Conservation (phyloP, 2,329 filamentous ascomycete genomes). For the Microsporum canis region DNA sequence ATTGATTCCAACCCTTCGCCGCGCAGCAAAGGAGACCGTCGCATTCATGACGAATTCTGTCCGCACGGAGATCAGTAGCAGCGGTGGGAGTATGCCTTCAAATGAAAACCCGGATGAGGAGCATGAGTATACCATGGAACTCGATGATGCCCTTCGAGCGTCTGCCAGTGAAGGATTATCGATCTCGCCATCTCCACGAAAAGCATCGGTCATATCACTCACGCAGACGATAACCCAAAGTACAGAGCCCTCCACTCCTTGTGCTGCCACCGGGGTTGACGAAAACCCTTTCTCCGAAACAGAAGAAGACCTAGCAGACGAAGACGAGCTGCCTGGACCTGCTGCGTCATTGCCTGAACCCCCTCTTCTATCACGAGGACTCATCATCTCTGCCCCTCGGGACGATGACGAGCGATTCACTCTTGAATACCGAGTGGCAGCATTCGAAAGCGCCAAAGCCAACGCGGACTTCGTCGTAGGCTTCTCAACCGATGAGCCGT, state of each 20-base stretch:
- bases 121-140: conserved; percentile 1
- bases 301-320: conserved; percentile 9
- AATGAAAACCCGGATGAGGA: background rate
- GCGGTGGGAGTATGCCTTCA: conserved; percentile 10
- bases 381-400: conserved; percentile 29
- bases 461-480: conserved; percentile 33
- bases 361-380: conserved; percentile 27
- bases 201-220: conserved; percentile 33
- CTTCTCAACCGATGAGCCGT: conserved; percentile 27
- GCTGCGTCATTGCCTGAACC: conserved; percentile 17
- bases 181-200: conserved; percentile 19
- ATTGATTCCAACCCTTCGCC: conserved; percentile 32
- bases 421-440: conserved; percentile 25
- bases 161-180: background rate
- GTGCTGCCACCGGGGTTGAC: background rate
- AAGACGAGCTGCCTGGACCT: conserved; percentile 5
- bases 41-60: conserved; percentile 30
- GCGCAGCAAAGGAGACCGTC: conserved; percentile 33
- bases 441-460: conserved; percentile 28
- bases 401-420: conserved; percentile 23
- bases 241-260: conserved; percentile 22
- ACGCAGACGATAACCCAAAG: conserved; percentile 31
- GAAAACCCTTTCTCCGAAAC: conserved; percentile 3
- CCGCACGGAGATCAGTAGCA: conserved; percentile 30
- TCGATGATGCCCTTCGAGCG: background rate